Percentiles rank a stretch among this genome's conserved stretches.
Conservation (phyloP, 805 yeast genomes). For the Ogataea populi-albae region DNA sequence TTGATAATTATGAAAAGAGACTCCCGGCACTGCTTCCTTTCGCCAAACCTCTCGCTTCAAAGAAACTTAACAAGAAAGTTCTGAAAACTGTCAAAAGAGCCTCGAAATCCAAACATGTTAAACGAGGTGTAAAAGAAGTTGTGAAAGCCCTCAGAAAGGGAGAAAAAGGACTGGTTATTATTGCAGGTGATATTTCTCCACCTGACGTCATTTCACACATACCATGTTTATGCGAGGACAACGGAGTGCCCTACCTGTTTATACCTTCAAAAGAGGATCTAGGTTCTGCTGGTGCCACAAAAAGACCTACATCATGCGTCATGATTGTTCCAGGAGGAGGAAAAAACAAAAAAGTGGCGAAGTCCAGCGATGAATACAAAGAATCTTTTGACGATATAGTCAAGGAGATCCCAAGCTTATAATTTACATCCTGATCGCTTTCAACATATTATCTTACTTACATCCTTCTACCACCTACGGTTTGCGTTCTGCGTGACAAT, state of each 20-base stretch:
- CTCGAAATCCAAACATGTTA: constrained; percentile 96
- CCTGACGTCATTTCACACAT: constrained; percentile 95
- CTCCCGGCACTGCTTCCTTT: constrained; percentile 87
- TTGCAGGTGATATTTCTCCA: constrained; percentile 98
- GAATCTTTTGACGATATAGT: constrained; percentile 91
- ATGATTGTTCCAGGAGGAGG: constrained; percentile 98
- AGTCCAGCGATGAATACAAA: constrained; percentile 82
- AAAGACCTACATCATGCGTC: constrained; percentile 97
- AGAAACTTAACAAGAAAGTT: constrained; percentile 91
- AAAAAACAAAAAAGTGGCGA: constrained; percentile 71
- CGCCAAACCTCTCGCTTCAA: constrained; percentile 93
- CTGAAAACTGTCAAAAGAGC: constrained; percentile 96
- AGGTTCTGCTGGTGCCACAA: constrained; percentile 98
- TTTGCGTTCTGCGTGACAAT: too few relatives aligned
- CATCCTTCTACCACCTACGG: too few relatives aligned
- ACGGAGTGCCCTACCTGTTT: constrained; percentile 85
- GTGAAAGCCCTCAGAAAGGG: constrained; percentile 98
- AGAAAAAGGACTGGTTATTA: constrained; percentile 91
- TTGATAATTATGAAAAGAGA: constrained; percentile 88
- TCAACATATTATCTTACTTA: too few relatives aligned
- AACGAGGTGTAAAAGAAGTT: constrained; percentile 98
- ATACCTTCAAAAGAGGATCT: constrained; percentile 97
- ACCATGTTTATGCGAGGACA: constrained; percentile 96
- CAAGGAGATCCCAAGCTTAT: constrained; percentile 83
- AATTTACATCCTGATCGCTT: too few relatives aligned